These are phyloP conservation scores for Thoreauomyces humboldtii DNA, from an alignment of 192 early-diverging fungal genomes.

Conservation along the genomic window DNA sequence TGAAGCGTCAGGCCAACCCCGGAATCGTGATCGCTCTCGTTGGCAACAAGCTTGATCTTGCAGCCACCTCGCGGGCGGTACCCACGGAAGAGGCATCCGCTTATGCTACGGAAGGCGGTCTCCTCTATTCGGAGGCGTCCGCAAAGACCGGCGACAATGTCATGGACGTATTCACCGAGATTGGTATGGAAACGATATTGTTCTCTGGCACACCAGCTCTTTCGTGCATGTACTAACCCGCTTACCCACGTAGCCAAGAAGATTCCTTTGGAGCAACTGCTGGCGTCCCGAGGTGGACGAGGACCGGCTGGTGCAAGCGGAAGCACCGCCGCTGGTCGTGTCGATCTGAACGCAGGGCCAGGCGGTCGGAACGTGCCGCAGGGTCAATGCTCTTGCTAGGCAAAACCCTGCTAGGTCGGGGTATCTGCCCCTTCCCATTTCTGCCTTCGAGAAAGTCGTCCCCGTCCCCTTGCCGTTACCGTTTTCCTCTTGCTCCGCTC, in stretches of 20 bases:
- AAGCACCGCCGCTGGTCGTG: conserved; percentile 29
- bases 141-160: conserved; percentile 85
- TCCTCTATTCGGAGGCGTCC: conserved; percentile 87
- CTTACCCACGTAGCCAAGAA: conserved; percentile 46
- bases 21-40: conserved; percentile 95
- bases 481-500: too few relatives aligned
- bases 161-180: conserved; percentile 87
- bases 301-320: conserved; percentile 23
- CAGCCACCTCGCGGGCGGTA: conserved; percentile 60
- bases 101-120: conserved; percentile 75
- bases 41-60: conserved; percentile 94
- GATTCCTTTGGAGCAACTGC: conserved; percentile 53
- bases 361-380: conserved; percentile 15
- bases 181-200: conserved; percentile 45
- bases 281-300: conserved; percentile 35
- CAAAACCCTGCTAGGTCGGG: too few relatives aligned
- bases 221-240: background rate
- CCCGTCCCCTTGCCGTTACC: too few relatives aligned
- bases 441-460: too few relatives aligned
- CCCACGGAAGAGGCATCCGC: conserved; percentile 67
- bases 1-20: conserved; percentile 93
- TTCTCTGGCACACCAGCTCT: background rate
- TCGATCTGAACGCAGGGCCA: conserved; percentile 40
- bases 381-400: conserved; percentile 26
- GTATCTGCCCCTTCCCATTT: too few relatives aligned